Evolutionary conservation across 1,139 yeast genomes (phyloP).

Genomic region (Insectozyma bohioensis): DNA sequence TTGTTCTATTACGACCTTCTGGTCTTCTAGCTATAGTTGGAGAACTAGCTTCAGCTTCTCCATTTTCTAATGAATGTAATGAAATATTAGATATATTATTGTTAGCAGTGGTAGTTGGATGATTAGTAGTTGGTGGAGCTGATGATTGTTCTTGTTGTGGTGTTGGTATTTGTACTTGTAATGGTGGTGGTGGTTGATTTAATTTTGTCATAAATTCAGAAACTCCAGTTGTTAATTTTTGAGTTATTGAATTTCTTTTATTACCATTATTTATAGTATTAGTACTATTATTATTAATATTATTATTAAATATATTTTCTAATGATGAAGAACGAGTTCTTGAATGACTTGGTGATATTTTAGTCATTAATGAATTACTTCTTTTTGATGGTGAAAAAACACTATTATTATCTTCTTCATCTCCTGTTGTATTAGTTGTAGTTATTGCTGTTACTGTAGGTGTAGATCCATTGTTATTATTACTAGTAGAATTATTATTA

Average conservation of each 20-base stretch:
- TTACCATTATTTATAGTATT: too few species aligned
- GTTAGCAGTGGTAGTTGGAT: too few species aligned
- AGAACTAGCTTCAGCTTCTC: constrained; percentile 14
- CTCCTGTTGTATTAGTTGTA: neutral
- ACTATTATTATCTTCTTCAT: constrained; percentile 4
- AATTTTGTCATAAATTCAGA: constrained; percentile 45
- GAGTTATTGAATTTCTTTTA: constrained; percentile 36
- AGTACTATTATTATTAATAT: constrained; percentile 10
- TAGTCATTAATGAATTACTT: constrained; percentile 28
- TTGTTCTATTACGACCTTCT: constrained; percentile 33
- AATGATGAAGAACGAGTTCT: constrained; percentile 42
- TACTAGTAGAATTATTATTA: too few species aligned
- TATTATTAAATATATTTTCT: constrained; percentile 22
- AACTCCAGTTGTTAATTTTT: constrained; percentile 42
- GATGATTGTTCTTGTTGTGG: constrained; percentile 9
- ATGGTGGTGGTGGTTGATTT: constrained; percentile 18
- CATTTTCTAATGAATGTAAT: constrained; percentile 33
- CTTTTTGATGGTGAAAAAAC: constrained; percentile 19
- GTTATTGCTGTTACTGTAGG: neutral
- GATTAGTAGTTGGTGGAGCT: constrained; percentile 19
- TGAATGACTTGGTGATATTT: constrained; percentile 34
- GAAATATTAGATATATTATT: constrained; percentile 30
- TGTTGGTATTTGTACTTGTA: constrained; percentile 11
- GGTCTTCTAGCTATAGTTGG: constrained; percentile 17
- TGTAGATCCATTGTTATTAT: too few species aligned